Evolutionary conservation across 2,329 filamentous ascomycete species (phyloP), one percentile per base, ranked within the genome.

Genomic region (Fusarium proliferatum): DNA sequence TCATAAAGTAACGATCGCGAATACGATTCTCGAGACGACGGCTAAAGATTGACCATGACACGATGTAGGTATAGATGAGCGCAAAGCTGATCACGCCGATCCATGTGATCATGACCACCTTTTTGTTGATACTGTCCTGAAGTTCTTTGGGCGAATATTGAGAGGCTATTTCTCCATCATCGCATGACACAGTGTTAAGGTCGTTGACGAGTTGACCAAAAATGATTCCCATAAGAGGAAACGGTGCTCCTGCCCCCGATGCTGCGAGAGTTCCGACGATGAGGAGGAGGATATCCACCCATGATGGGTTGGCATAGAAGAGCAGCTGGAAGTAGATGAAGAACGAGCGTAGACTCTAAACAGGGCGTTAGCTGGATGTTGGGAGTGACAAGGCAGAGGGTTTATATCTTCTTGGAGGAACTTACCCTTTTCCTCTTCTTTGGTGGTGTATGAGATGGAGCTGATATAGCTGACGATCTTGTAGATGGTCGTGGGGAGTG

Each of bases 201-300:
- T 88, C 84, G 77, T 92, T 88, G 69, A 92, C 84, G 10, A 92
- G 86, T 79, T 91, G 83, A 62, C 90, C 89, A 74, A 92, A 92
- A 60, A 92, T 83, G 67, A 92, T 88, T 59, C 88, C 90, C 76
- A 92, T 88, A 26, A 92, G 82, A 19, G 90, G 90, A 64, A 91
- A 90, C 1, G 90, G 90, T 8, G 89, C 85, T 52, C 90, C 90
- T n/a, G 89, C 86, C 33, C 85, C 88, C 49, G 88, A 87, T 60
- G 89, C 86, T 61, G 83, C 82, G 46, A 85, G 48, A 41, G 80
- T 82, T 46, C 85, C 86, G 33, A 81, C 73, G 21, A 83, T 17
- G 43, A 87, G 80, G 53, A 87, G 81, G n/a, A 79, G 51, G 66
- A 84, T 78, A 67, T 87, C 86, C 64, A 84, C 67, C 77, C 81